These are phyloP conservation scores for Solanum okadae DNA, from an alignment of 257 asterid genomes.

Conservation along the genomic window DNA sequence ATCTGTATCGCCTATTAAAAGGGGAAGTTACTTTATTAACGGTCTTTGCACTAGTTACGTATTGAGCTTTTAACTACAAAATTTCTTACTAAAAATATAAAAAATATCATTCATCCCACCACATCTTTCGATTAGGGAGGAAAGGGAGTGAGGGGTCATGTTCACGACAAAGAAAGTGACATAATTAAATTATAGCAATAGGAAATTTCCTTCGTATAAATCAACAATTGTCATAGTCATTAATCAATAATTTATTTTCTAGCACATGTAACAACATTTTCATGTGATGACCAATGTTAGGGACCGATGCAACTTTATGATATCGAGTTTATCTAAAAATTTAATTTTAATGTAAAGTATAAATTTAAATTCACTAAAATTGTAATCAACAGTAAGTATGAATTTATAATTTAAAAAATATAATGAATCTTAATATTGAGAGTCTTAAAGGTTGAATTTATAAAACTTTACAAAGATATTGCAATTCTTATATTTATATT, in stretches of 20 bases:
- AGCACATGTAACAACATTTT: not conserved
- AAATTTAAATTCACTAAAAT: no score
- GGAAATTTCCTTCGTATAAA: not conserved
- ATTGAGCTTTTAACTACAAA: accelerated
- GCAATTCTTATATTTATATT: no score
- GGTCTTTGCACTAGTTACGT: not conserved
- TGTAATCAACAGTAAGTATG: no score
- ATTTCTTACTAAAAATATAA: not conserved
- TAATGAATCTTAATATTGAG: not conserved
- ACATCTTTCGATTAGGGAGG: not conserved
- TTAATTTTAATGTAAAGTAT: no score
- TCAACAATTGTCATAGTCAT: not conserved
- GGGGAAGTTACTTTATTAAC: not conserved
- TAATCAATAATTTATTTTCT: not conserved
- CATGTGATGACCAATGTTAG: not conserved
- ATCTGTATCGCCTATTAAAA: not conserved
- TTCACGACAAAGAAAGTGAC: not conserved
- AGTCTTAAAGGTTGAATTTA: no score
- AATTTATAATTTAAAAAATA: no score
- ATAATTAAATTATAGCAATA: not conserved
- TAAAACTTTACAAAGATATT: no score
- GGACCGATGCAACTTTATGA: not conserved
- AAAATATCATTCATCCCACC: not conserved
- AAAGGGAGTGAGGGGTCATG: not conserved
- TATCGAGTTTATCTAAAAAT: no score